Evolutionary conservation across 805 yeast species (phyloP), one percentile per base, ranked within the genome.

Genomic region (Saccharomyces eubayanus): DNA sequence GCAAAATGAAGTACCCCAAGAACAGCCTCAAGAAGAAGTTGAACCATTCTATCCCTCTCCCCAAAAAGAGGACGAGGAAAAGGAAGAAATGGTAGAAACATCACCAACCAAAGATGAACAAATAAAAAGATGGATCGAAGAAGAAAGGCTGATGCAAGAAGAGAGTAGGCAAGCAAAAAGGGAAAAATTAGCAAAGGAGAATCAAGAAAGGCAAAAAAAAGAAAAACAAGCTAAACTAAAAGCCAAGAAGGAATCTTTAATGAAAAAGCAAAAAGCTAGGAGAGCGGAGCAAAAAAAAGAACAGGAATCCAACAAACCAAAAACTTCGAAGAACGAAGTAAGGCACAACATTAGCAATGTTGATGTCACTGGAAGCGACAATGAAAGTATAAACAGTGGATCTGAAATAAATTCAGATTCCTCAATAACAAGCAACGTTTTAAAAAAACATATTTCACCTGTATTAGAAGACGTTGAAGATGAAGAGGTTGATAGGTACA

Each of bases 381-480:
- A 36, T 16, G 43, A 36, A 36, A 36, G 43, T 16, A 36, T 36
- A 36, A 36, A 36, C 43, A 36, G 43, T 9, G 43, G 16, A 8
- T 36, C 43, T 2, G 43, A 36, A 5, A 36, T 21, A 12, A 36
- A 8, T 8, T 36, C 20, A 16, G 21, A 16, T 16, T 36, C 12
- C 43, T 36, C 43, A 9, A 6, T 36, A 21, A 6, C 24, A 16
- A 16, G 21, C 31, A 45, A 45, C 6, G 3, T 16, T 14, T 16
- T 24, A 14, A 28, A 41, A 24, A 46, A 53, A 14, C 31, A 36
- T 6, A 31, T 24, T 10, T 62, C 68, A 6, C 63, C 64, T 10
- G 53, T 61, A 1, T 54, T 70, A 12, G 72, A 68, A 51, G 72
- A 69, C 16, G 65, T 70, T 4, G 71, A 67, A 41, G 73, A 70